These are phyloP conservation scores for Colletotrichum liaoningense DNA, from an alignment of 2,329 filamentous ascomycete genomes.

Conservation along the genomic window DNA sequence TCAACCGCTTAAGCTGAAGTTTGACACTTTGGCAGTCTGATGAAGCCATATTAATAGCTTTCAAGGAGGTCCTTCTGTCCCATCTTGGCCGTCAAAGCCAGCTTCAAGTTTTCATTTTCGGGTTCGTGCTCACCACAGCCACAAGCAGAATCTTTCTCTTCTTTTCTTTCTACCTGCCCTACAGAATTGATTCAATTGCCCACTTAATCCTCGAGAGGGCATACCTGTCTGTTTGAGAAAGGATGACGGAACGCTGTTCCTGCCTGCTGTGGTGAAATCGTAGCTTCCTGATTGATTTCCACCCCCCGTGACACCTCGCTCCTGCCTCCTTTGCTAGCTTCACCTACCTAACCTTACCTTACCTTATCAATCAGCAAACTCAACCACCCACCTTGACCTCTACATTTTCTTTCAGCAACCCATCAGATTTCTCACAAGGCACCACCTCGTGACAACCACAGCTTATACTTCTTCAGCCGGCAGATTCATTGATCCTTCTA, in stretches of 20 bases:
- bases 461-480: neutral
- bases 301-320: neutral
- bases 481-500: neutral
- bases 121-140: neutral
- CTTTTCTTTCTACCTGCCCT: neutral
- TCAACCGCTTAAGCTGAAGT: neutral
- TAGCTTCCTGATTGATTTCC: neutral
- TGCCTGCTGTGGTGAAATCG: neutral
- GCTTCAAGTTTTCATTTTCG: neutral
- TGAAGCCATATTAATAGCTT: slow-evolving; percentile 14
- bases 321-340: neutral
- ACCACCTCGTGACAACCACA: neutral
- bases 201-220: neutral
- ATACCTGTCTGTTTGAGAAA: neutral
- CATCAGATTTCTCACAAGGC: neutral
- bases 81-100: neutral
- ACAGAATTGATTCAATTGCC: neutral
- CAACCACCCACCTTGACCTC: neutral
- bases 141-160: neutral
- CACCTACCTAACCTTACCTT: neutral
- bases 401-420: neutral
- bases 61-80: neutral
- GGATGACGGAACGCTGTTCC: neutral
- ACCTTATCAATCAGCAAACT: neutral
- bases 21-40: slow-evolving; percentile 10